Percentiles rank a stretch among this genome's conserved stretches.
These are phyloP conservation scores for Populus ilicifolia DNA, from an alignment of 345 rosid species.

Conservation along the genomic window DNA sequence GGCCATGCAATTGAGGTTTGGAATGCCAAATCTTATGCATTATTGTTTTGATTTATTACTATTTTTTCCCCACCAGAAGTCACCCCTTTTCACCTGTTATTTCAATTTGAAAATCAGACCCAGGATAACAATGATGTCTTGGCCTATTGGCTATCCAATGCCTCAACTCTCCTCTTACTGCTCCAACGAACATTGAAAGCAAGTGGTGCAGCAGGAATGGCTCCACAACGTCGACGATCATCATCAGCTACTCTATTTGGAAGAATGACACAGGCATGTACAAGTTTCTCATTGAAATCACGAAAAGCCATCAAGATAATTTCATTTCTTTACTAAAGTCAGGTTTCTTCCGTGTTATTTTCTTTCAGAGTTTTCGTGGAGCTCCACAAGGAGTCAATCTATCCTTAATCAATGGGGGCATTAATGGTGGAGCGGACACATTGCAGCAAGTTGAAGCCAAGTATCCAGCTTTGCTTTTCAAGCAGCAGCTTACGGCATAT, in stretches of 20 bases:
- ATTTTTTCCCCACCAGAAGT: neutral
- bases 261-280: slow-evolving; percentile 77
- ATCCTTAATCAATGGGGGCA: slow-evolving; percentile 57
- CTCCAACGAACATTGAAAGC: slow-evolving; percentile 92
- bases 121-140: slow-evolving; percentile 79
- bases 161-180: slow-evolving; percentile 84
- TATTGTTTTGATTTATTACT: neutral
- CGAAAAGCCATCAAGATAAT: slow-evolving; percentile 1
- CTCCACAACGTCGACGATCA: slow-evolving; percentile 94
- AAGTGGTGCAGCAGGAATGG: slow-evolving; percentile 93
- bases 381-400: slow-evolving; percentile 83
- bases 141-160: slow-evolving; percentile 94
- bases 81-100: slow-evolving; percentile 17
- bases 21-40: slow-evolving; percentile 7
- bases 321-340: slow-evolving; percentile 15
- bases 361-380: slow-evolving; percentile 83
- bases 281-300: slow-evolving; percentile 2
- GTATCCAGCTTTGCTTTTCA: slow-evolving; percentile 93
- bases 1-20: slow-evolving; percentile 89
- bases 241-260: slow-evolving; percentile 93
- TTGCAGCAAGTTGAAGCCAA: slow-evolving; percentile 94
- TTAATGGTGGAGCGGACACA: slow-evolving; percentile 54
- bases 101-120: slow-evolving; percentile 45
- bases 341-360: neutral
- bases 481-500: slow-evolving; percentile 94